Evolutionary conservation across 495 filamentous ascomycete species (phyloP).

Genomic region (Penicillium psychrofluorescens): DNA sequence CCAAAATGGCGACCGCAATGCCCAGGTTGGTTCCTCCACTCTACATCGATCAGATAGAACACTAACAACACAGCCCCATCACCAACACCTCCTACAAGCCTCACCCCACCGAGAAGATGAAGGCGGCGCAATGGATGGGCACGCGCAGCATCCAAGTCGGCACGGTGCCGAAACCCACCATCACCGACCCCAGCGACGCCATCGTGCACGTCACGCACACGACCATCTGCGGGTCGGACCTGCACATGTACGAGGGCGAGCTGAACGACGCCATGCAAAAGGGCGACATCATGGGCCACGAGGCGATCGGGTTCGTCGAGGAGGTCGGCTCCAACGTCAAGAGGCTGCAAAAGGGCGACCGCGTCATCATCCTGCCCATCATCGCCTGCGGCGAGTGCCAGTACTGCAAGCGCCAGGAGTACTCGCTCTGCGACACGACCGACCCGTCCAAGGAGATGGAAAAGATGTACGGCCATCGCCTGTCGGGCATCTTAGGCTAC

Average conservation of each 20-base stretch:
- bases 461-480: slow-evolving; percentile 44
- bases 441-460: slow-evolving; percentile 55
- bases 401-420: slow-evolving; percentile 25
- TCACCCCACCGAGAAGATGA: slow-evolving; percentile 21
- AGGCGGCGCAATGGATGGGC: slow-evolving; percentile 21
- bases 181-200: slow-evolving; percentile 24
- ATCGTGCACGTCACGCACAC: slow-evolving; percentile 28
- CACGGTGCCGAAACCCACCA: slow-evolving; percentile 19
- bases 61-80: slow-evolving; percentile 1
- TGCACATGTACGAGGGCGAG: slow-evolving; percentile 21
- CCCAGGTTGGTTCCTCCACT: no score
- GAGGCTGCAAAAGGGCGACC: slow-evolving; percentile 22
- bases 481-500: slow-evolving; percentile 20
- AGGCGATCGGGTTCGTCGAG: slow-evolving; percentile 31
- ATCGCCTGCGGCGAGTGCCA: slow-evolving; percentile 55
- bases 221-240: slow-evolving; percentile 27
- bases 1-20: no score
- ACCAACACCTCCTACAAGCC: slow-evolving; percentile 10
- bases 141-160: slow-evolving; percentile 13
- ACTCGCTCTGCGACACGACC: slow-evolving; percentile 65
- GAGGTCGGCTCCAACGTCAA: slow-evolving; percentile 21
- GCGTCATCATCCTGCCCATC: slow-evolving; percentile 39
- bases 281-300: slow-evolving; percentile 58
- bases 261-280: slow-evolving; percentile 31
- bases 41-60: no score